A percentile compares a stretch with the other conserved stretches of the same genome.
phyloP scores from a whole-genome alignment of 495 filamentous ascomycete species.

The Aspergillus indologenus region DNA sequence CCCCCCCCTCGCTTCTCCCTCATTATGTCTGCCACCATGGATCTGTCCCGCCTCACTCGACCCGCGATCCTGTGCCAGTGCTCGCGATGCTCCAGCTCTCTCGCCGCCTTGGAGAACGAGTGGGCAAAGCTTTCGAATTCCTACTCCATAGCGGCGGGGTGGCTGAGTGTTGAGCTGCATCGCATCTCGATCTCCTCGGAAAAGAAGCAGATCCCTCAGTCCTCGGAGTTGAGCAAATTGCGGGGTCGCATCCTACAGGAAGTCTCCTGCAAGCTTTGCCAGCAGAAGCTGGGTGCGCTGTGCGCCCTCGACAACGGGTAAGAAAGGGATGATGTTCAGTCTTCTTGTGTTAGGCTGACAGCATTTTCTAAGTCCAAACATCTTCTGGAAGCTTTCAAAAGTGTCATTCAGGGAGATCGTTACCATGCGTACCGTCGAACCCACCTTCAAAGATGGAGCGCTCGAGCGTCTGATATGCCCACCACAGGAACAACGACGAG shows the following conservation, averaged over 20 bases:
- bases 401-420: slow-evolving; percentile 46
- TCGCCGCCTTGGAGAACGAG: slow-evolving; percentile 48
- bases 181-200: slow-evolving; percentile 42
- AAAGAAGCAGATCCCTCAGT: slow-evolving; percentile 41
- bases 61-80: slow-evolving; percentile 45
- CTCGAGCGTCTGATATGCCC: slow-evolving; percentile 32
- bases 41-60: slow-evolving; percentile 37
- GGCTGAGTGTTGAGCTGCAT: slow-evolving; percentile 45
- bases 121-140: slow-evolving; percentile 45
- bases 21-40: slow-evolving; percentile 27
- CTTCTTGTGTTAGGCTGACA: slow-evolving; percentile 4
- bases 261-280: slow-evolving; percentile 44
- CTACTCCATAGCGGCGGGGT: slow-evolving; percentile 41
- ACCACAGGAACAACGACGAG: slow-evolving; percentile 24
- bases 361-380: slow-evolving; percentile 31
- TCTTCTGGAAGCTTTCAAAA: slow-evolving; percentile 47
- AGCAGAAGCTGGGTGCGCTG: slow-evolving; percentile 41
- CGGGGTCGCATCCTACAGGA: slow-evolving; percentile 44
- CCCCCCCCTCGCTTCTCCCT: background rate
- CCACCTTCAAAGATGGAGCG: slow-evolving; percentile 36
- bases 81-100: slow-evolving; percentile 44
- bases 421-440: slow-evolving; percentile 44
- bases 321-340: slow-evolving; percentile 15
- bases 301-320: slow-evolving; percentile 42
- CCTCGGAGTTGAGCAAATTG: slow-evolving; percentile 38